Conservation (phyloP, 805 yeast species). For the Ogataea methylovora region DNA sequence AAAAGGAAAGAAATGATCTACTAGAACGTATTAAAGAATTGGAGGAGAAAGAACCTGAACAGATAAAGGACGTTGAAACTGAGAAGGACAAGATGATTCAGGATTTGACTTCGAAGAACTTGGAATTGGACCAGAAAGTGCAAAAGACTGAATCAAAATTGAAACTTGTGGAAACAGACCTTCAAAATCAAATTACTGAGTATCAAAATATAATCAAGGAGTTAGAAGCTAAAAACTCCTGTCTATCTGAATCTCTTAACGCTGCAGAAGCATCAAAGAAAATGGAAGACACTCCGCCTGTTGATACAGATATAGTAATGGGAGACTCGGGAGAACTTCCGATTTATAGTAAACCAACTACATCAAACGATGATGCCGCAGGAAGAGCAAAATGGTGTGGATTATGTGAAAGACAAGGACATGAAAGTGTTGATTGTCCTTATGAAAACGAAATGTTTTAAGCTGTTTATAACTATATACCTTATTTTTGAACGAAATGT, state of each 20-base stretch:
- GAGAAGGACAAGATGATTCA: constrained; percentile 8
- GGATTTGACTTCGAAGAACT: not conserved
- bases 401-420: constrained; percentile 86
- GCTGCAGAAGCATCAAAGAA: not conserved
- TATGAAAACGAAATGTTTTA: constrained; percentile 57
- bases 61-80: too few species aligned
- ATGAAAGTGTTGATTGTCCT: constrained; percentile 82
- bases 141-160: too few species aligned
- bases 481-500: not conserved
- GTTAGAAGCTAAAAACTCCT: too few species aligned
- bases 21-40: too few species aligned
- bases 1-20: not conserved
- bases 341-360: constrained; percentile 43
- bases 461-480: constrained; percentile 2
- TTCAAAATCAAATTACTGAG: not conserved
- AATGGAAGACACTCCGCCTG: not conserved
- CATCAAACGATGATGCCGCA: constrained; percentile 52
- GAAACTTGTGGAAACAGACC: not conserved
- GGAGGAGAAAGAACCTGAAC: too few species aligned
- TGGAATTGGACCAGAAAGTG: constrained; percentile 1
- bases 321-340: too few species aligned
- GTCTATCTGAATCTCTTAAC: too few species aligned
- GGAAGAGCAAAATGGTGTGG: constrained; percentile 89
- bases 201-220: too few species aligned
- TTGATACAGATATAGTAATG: too few species aligned